These are phyloP conservation scores for Alternaria burnsii DNA, from an alignment of 2,329 filamentous ascomycete species.

Conservation along the genomic window DNA sequence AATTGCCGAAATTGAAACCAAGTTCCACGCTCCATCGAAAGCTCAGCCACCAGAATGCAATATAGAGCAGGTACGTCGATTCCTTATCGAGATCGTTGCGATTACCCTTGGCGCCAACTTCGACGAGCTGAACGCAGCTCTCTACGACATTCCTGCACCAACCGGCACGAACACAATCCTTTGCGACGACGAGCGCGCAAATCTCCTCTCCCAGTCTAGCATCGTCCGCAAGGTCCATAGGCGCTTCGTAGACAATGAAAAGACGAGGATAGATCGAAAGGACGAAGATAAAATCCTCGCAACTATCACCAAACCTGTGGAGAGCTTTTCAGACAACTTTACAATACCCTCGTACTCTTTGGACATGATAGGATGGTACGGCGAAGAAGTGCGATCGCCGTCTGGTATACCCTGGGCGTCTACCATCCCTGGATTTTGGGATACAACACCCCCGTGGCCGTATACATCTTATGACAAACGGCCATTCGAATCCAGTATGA, in stretches of 20 bases:
- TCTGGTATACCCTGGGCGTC: not conserved
- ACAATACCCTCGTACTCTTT: not conserved
- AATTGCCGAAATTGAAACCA: not conserved
- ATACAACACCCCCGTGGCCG: no score
- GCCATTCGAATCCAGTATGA: not conserved
- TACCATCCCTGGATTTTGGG: not conserved
- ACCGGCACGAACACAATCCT: not conserved
- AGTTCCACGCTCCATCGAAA: not conserved
- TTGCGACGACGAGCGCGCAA: not conserved
- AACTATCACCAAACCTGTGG: not conserved
- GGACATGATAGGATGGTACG: slow-evolving; percentile 7
- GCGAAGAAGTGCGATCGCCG: slow-evolving; percentile 1
- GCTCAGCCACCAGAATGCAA: slow-evolving; percentile 4
- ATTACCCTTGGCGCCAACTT: not conserved
- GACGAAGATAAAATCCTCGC: not conserved
- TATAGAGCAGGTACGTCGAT: not conserved
- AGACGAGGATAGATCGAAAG: not conserved
- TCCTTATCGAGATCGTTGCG: not conserved
- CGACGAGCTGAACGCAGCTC: not conserved
- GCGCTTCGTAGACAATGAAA: not conserved
- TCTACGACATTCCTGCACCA: not conserved
- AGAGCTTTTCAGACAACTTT: not conserved
- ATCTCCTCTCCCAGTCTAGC: not conserved
- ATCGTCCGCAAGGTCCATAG: not conserved
- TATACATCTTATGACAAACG: not conserved